phyloP scores from a whole-genome alignment of 306 rosid genomes.

The Parietaria judaica region DNA sequence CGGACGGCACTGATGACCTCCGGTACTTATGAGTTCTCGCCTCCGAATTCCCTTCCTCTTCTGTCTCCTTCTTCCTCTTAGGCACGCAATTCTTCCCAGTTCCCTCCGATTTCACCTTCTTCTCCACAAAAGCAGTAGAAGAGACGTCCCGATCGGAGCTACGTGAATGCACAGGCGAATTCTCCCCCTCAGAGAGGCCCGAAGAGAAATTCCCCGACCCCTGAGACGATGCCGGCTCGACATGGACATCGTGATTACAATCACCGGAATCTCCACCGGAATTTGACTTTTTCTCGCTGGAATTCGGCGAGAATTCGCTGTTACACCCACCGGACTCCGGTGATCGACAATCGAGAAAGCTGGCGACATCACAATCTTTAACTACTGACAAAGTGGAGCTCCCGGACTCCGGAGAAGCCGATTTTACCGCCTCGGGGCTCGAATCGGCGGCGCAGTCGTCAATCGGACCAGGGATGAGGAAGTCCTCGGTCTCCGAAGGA shows the following conservation, averaged over 20 bases:
- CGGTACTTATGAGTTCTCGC: conserved; percentile 47
- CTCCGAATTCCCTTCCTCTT: conserved; percentile 45
- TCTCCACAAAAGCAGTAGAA: conserved; percentile 25
- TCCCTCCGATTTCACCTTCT: conserved; percentile 49
- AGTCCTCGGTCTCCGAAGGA: conserved; percentile 53
- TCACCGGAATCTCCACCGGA: conserved; percentile 25
- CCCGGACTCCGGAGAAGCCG: conserved; percentile 33
- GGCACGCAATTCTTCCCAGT: conserved; percentile 31
- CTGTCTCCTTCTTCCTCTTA: conserved; percentile 65
- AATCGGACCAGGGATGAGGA: conserved; percentile 36
- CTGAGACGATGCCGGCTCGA: conserved; percentile 56
- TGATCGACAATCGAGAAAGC: conserved; percentile 33
- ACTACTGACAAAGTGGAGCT: conserved; percentile 28
- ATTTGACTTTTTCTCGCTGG: conserved; percentile 17
- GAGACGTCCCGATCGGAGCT: conserved; percentile 33
- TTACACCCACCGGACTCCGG: conserved; percentile 25
- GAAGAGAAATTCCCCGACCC: conserved; percentile 57
- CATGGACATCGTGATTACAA: conserved; percentile 32
- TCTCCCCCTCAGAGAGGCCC: conserved; percentile 36
- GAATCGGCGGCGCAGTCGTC: conserved; percentile 11
- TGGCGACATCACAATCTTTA: conserved; percentile 18
- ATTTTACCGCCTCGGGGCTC: conserved; percentile 1
- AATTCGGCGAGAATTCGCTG: conserved; percentile 24
- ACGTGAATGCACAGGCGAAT: conserved; percentile 35
- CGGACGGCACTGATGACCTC: conserved; percentile 32